These are phyloP conservation scores for Fistulinella cinereoalba DNA, from an alignment of 1,284 basidiomycete species.

Conservation along the genomic window DNA sequence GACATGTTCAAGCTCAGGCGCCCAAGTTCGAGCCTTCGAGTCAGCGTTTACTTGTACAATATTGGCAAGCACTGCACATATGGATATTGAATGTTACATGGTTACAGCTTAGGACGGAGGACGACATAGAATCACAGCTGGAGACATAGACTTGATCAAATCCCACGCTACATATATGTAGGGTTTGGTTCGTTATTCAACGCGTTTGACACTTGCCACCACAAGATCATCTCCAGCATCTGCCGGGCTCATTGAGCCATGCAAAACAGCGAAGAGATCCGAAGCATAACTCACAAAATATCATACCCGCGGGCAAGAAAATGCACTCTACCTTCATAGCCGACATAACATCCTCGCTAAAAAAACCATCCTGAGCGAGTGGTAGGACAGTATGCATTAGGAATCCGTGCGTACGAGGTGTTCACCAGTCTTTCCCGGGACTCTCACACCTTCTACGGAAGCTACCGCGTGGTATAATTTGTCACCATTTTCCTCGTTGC, in stretches of 20 bases:
- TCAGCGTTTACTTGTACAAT: no score
- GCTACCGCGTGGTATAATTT: constrained; percentile 57
- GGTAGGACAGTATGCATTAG: constrained; percentile 15
- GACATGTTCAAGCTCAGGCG: no score
- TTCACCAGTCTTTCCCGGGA: constrained; percentile 71
- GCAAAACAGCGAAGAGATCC: no score
- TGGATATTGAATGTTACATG: no score
- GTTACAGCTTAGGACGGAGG: no score
- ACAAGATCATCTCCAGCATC: not conserved
- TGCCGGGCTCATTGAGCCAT: not conserved
- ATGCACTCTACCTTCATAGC: constrained; percentile 43
- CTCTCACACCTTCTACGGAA: constrained; percentile 45
- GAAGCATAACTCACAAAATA: constrained; percentile 48
- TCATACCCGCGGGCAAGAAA: constrained; percentile 48
- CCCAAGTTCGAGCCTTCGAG: no score
- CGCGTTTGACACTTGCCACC: no score
- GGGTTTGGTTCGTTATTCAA: no score
- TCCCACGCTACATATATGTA: no score
- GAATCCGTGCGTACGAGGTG: constrained; percentile 38
- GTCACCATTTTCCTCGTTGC: constrained; percentile 41
- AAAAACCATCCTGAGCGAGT: constrained; percentile 20
- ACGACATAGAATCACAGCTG: no score
- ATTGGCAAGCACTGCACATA: no score
- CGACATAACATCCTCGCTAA: constrained; percentile 43
- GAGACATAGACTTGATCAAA: no score